These are phyloP conservation scores for Hypoxylon sp. DNA, from an alignment of 2,329 filamentous ascomycete species.

Conservation along the genomic window DNA sequence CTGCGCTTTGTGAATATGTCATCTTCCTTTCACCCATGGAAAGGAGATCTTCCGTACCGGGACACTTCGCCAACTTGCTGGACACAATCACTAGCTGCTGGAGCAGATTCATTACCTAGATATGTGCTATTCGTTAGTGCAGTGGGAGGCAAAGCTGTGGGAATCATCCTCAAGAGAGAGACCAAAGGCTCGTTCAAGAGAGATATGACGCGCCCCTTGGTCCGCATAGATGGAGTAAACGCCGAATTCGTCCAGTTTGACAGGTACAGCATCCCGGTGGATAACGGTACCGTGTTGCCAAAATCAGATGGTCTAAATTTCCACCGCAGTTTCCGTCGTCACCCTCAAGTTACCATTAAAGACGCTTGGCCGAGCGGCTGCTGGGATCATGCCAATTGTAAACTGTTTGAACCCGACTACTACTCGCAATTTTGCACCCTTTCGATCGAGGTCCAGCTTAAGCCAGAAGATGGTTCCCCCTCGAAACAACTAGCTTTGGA, in stretches of 20 bases:
- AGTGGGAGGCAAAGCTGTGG: background rate
- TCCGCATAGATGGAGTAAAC: background rate
- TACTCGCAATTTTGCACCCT: background rate
- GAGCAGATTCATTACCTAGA: background rate
- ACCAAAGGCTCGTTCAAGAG: slow-evolving; percentile 1
- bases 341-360: background rate
- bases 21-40: background rate
- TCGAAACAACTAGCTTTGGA: background rate
- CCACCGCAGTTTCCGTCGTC: background rate
- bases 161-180: background rate
- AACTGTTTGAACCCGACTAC: background rate
- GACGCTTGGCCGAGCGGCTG: background rate
- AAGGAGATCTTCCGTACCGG: background rate
- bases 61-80: background rate
- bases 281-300: background rate
- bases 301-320: background rate
- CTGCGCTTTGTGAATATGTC: background rate
- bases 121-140: background rate
- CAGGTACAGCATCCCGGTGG: background rate
- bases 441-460: background rate
- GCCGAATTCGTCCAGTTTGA: background rate
- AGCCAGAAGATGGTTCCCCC: background rate
- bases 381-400: background rate
- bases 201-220: background rate
- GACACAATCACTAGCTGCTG: background rate